Conservation (phyloP, 2,329 filamentous ascomycete genomes). For the Fusarium sp. region DNA sequence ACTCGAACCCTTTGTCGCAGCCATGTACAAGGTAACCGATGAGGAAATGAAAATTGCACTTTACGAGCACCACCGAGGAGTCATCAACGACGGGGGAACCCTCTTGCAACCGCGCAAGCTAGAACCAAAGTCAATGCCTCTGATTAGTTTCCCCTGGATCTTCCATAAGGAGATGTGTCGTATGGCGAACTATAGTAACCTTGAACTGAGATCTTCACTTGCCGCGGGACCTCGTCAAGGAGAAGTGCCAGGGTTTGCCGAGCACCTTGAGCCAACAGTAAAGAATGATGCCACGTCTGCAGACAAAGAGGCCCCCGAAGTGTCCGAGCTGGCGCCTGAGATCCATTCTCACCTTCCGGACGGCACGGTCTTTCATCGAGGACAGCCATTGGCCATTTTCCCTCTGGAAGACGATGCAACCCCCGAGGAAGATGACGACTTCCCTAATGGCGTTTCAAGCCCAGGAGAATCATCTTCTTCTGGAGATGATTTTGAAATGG, state of each 20-base stretch:
- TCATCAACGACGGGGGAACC: slow-evolving; percentile 51
- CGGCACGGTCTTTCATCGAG: slow-evolving; percentile 35
- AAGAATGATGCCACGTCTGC: neutral
- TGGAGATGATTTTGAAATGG: neutral
- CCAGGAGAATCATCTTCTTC: neutral
- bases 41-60: slow-evolving; percentile 73
- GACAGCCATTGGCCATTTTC: slow-evolving; percentile 36
- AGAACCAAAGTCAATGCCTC: slow-evolving; percentile 69
- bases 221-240: slow-evolving; percentile 26
- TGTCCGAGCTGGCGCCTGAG: slow-evolving; percentile 9
- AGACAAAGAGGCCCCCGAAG: neutral
- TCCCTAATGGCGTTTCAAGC: neutral
- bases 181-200: slow-evolving; percentile 42
- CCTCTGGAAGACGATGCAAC: slow-evolving; percentile 6
- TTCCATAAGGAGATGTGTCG: slow-evolving; percentile 71
- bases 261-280: neutral
- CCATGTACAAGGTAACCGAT: slow-evolving; percentile 88
- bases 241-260: neutral
- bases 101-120: slow-evolving; percentile 33
- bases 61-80: slow-evolving; percentile 52
- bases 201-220: slow-evolving; percentile 34
- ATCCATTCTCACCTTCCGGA: slow-evolving; percentile 31
- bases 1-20: slow-evolving; percentile 80
- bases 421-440: neutral
- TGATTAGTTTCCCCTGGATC: slow-evolving; percentile 96